Base-by-base conservation (phyloP, 352 stramenopile genomes). In the Phytophthora pluvialis region DNA sequence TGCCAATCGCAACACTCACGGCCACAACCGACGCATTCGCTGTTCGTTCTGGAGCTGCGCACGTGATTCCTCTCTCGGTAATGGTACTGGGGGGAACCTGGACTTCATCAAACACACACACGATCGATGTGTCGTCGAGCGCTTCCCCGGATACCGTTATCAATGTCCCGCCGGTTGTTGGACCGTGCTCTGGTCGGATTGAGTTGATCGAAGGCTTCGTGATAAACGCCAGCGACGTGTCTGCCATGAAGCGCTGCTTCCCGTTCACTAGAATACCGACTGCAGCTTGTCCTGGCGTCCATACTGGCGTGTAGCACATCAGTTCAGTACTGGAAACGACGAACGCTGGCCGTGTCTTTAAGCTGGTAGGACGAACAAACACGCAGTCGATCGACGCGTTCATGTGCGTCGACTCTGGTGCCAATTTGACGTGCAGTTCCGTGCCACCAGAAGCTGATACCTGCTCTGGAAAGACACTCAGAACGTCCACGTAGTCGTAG, bases 381-480 rank as follows among this genome's bases (percentile, higher is more conserved):
- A 81, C 11, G 15, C 78, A 88, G 18, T 82, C 63, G n/a, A 78
- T 50, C 0, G 51, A 55, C 0, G 42, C 16, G 28, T 72, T 51
- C 1, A 18, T 12, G 33, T 51, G 32, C 6, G 32, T 32, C 0
- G 72, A 40, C 49, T 73, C 53, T 38, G 55, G 28, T 18, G 51
- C 62, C 16, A 79, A 33, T 5, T 48, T 53, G 3, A 88, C 32
- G 5, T 40, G 15, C 13, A 88, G 12, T 31, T 67, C 38, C 7
- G 63, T 42, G 1, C 79, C 77, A 33, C 74, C 79, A 26, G 52
- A 63, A 7, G 60, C 60, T 51, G 61, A 49, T 3, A 78, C 47
- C 39, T 61, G 35, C 5, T 64, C 36, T 6, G 80, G 80, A 9
- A 35, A 64, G 9, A 83, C 44, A 16, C 29, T 35, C 5, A 73